Evolutionary conservation across 192 early-diverging fungal species (phyloP), one percentile per base, ranked within the genome.

Genomic region (Umbelopsis ramanniana): DNA sequence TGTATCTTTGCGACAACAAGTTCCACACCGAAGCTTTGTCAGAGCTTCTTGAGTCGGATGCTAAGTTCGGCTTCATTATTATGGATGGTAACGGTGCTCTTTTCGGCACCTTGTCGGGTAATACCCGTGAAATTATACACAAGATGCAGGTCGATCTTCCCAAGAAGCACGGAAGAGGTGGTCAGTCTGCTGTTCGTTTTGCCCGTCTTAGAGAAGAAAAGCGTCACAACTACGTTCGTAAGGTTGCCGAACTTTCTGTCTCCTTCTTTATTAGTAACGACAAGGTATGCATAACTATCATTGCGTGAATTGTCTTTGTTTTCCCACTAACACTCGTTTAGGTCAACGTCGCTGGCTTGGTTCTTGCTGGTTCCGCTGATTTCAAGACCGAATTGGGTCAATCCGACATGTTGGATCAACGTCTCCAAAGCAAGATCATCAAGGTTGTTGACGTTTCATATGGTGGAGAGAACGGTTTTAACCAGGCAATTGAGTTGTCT

Each of bases 131-230:
- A 71, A 88, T 99, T 40, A 80, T 98, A 68, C 94, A 96, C 86
- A 95, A 96, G 81, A 88, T 99, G 68, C 83, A 90, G 21, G 98
- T 99, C 53, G 98, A 99, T 78, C 78, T 99, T 81, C 98, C 98
- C 78, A 99, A 99, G 89, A 99, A 99, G 93, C 98, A 99, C 90
- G 98, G 98, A 66, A 94, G 98, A 87, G 98, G 98, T 88, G 98
- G 98, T 91, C 98, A 99, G 84, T 99, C 98, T 12, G 98, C 98
- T 23, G 89, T 98, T 81, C 96, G 98, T 93, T 99, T 99, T 79
- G 93, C 96, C 6, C 98, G 98, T 92, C 89, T 99, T 72, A 94
- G 98, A 79, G 94, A 96, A 72, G 98, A 99, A 83, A 96, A 96
- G 85, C 94, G 98, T 55, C 98, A 98, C 89, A 94, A 99, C 83